Base-by-base conservation (phyloP, 31 red algal genomes). In the Endocladia muricata region DNA sequence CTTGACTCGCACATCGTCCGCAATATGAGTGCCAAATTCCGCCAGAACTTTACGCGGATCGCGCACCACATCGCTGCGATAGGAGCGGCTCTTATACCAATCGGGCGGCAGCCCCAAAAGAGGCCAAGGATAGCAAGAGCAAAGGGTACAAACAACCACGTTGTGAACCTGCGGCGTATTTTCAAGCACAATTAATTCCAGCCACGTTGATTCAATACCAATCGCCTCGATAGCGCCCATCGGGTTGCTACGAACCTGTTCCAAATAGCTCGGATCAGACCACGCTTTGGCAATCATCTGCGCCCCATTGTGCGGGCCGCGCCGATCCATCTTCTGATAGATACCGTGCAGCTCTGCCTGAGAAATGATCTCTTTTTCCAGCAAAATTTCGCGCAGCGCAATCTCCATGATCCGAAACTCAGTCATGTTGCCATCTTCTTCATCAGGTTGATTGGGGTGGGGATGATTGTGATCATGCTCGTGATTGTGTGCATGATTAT, bases 1-100 rank as follows among this genome's bases (percentile, higher is more conserved):
- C 59, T 26, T 11, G 26, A 63, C 26, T n/a, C 28, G 15, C 9
- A 63, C 23, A 63, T n/a, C 17, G 11, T 63, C 23, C 26, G 59
- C n/a, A 11, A 63, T 22, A 9, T 11, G 8, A 25, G 28, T 30
- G 26, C 26, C 26, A 26, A 63, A 63, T 11, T 63, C 59, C n/a
- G 23, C 26, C 59, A 63, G 59, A n/a, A 63, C 59, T 26, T 25
- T 25, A 26, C 59, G 59, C 26, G 59, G 59, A 63, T 63, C 59
- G n/a, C 13, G 8, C n/a, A 63, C 59, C 8, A 26, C n/a, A 9
- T 26, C 13, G 59, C 13, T 9, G 28, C 59, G 59, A 63, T 63
- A 63, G 59, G 59, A n/a, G 59, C 59, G n/a, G 59, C 13, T 63
- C n/a, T 63, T 63, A 63, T 63, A 63, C 59, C 59, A 63, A 26